Evolutionary conservation across 192 early-diverging fungal genomes (phyloP).

Genomic region (Umbelopsis ramanniana): DNA sequence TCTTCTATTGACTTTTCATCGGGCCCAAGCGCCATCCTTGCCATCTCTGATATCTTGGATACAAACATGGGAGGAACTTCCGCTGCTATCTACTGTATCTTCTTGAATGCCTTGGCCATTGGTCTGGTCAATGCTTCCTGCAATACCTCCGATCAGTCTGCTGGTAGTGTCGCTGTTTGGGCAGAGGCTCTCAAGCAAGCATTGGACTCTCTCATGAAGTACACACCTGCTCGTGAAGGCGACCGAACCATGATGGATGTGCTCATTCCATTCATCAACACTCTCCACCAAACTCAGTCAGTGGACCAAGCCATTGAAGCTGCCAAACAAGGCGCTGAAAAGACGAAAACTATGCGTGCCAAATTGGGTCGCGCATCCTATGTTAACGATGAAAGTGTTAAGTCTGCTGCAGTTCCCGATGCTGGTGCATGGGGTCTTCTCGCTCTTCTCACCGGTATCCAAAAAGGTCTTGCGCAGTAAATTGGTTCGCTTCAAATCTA

Average conservation of each 20-base stretch:
- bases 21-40: constrained; percentile 27
- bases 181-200: constrained; percentile 58
- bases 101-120: constrained; percentile 66
- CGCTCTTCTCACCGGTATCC: constrained; percentile 57
- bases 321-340: constrained; percentile 55
- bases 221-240: constrained; percentile 72
- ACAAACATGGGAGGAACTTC: constrained; percentile 79
- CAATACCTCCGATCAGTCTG: constrained; percentile 24
- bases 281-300: constrained; percentile 38
- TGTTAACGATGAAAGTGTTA: constrained; percentile 48
- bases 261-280: constrained; percentile 66
- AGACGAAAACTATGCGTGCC: constrained; percentile 59
- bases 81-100: constrained; percentile 79
- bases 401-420: constrained; percentile 45
- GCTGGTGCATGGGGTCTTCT: constrained; percentile 69
- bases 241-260: constrained; percentile 78
- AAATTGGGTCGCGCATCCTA: constrained; percentile 72
- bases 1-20: constrained; percentile 18
- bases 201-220: constrained; percentile 60
- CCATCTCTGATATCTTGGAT: constrained; percentile 71
- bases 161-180: constrained; percentile 48
- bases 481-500: background rate
- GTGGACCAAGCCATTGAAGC: constrained; percentile 53
- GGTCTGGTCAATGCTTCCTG: constrained; percentile 37
- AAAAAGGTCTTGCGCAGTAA: constrained; percentile 41